Conservation (phyloP, 2,329 filamentous ascomycete species). For the Exophiala phaeomuriformis region DNA sequence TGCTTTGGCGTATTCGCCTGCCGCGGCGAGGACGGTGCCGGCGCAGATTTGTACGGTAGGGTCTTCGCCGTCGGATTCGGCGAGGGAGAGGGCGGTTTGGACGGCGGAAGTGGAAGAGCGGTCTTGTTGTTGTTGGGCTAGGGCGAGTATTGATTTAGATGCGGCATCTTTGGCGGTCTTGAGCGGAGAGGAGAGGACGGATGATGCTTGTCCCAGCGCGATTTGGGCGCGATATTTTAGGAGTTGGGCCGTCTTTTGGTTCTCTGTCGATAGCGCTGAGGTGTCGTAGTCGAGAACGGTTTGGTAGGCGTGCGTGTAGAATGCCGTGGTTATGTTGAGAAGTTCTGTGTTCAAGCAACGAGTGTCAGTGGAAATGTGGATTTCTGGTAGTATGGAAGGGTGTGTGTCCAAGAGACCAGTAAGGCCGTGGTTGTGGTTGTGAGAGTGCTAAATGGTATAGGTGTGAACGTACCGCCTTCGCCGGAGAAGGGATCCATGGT, state of each 20-base stretch:
- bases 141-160: conserved; percentile 65
- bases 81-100: conserved; percentile 58
- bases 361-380: too few relatives aligned
- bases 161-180: conserved; percentile 62
- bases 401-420: not conserved
- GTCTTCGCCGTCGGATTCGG: conserved; percentile 62
- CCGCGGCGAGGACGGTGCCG: conserved; percentile 73
- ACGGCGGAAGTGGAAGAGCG: conserved; percentile 57
- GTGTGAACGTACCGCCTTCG: conserved; percentile 48
- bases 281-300: conserved; percentile 80
- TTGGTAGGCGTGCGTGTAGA: conserved; percentile 74
- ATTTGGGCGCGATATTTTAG: conserved; percentile 76
- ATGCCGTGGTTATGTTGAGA: conserved; percentile 60
- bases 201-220: conserved; percentile 68
- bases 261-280: conserved; percentile 68
- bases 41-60: conserved; percentile 70
- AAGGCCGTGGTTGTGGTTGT: conserved; percentile 4
- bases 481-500: conserved; percentile 57
- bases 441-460: not conserved
- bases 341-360: conserved; percentile 43
- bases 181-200: conserved; percentile 58
- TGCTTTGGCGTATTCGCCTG: conserved; percentile 78
- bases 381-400: too few relatives aligned
- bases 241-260: conserved; percentile 66
- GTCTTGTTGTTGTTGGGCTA: conserved; percentile 62